Percentiles rank a stretch among this genome's conserved stretches.
These are phyloP conservation scores for Salix purpurea DNA, from an alignment of 345 rosid species.

Conservation along the genomic window DNA sequence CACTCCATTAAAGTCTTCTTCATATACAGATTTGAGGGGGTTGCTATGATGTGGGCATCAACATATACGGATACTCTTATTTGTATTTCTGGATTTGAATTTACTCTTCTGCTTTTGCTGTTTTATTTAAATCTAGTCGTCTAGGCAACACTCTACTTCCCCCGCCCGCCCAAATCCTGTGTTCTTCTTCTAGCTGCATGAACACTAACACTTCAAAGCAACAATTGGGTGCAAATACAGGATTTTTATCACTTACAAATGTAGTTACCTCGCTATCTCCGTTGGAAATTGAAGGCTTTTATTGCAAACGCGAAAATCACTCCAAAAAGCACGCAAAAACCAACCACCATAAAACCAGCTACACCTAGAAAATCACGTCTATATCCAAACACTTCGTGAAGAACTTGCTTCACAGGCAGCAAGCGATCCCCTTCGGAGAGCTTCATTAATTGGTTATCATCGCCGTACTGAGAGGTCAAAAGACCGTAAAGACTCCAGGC, in stretches of 20 bases:
- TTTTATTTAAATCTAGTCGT: too few species aligned
- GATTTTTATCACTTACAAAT: background rate
- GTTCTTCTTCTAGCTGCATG: background rate
- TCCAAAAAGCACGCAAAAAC: slow-evolving; percentile 63
- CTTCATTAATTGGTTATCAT: slow-evolving; percentile 44
- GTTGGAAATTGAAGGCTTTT: slow-evolving; percentile 84
- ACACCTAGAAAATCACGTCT: slow-evolving; percentile 74
- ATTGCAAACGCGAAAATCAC: slow-evolving; percentile 75
- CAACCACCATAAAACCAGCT: slow-evolving; percentile 64
- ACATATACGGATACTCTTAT: too few species aligned
- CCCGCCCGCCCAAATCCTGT: background rate
- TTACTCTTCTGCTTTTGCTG: too few species aligned
- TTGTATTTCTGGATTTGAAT: too few species aligned
- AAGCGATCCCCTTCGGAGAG: slow-evolving; percentile 49
- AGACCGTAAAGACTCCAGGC: slow-evolving; percentile 95
- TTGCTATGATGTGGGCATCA: too few species aligned
- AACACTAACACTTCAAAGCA: background rate
- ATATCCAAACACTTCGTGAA: slow-evolving; percentile 57
- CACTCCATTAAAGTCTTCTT: too few species aligned
- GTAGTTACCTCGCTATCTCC: slow-evolving; percentile 44
- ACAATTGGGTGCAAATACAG: background rate
- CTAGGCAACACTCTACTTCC: too few species aligned
- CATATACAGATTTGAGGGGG: too few species aligned
- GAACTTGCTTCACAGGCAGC: slow-evolving; percentile 51
- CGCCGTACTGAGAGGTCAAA: slow-evolving; percentile 74